Conservation (phyloP, 257 asterid species). For the Capsicum chinense region DNA sequence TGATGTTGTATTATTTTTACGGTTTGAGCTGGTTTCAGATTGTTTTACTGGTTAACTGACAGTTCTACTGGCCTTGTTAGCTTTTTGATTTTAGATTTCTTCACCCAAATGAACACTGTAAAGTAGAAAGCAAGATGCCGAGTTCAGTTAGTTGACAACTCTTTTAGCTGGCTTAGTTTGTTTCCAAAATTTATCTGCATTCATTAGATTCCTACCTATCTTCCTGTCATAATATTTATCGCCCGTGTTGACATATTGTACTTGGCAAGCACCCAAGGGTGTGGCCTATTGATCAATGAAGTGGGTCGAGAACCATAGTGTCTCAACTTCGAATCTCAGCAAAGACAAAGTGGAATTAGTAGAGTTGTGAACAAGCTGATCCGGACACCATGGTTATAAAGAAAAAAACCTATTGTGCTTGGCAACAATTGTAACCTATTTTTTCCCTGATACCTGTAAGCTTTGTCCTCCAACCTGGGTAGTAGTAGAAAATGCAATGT, state of each 20-base stretch:
- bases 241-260: not conserved
- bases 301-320: no score
- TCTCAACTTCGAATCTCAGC: no score
- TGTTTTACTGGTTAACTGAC: not conserved
- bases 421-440: no score
- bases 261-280: no score
- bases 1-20: not conserved
- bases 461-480: not conserved
- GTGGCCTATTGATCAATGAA: no score
- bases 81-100: conserved; percentile 26
- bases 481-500: not conserved
- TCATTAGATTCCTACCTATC: not conserved
- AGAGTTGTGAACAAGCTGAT: no score
- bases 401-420: no score
- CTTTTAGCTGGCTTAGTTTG: not conserved
- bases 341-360: no score
- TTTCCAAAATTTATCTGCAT: not conserved
- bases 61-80: conserved; percentile 14
- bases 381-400: no score
- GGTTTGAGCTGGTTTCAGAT: not conserved
- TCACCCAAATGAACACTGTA: conserved; percentile 27
- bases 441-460: no score
- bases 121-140: not conserved
- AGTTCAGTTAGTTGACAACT: not conserved
- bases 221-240: not conserved